phyloP scores from a whole-genome alignment of 2,329 filamentous ascomycete genomes.

The Dothidotthia symphoricarpi region DNA sequence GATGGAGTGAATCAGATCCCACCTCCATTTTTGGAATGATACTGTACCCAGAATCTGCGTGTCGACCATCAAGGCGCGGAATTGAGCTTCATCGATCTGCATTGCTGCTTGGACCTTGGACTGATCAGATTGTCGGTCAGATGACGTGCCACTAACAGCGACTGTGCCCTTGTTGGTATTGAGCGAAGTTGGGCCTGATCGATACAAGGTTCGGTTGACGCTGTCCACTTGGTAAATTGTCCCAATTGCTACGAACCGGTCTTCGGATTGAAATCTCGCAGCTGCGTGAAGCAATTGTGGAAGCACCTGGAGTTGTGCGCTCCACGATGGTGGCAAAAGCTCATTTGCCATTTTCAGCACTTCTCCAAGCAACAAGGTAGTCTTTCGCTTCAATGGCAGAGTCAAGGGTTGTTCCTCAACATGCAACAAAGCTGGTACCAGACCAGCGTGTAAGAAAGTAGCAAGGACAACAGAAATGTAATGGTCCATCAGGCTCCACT shows the following conservation, averaged over 20 bases:
- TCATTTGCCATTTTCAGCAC: constrained; percentile 86
- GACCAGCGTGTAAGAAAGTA: constrained; percentile 76
- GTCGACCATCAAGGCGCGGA: constrained; percentile 65
- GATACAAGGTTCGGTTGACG: constrained; percentile 87
- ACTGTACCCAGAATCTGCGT: constrained; percentile 84
- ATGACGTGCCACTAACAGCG: constrained; percentile 16
- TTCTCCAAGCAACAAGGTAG: constrained; percentile 86
- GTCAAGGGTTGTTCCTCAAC: constrained; percentile 69
- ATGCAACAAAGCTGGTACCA: constrained; percentile 55
- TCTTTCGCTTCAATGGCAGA: constrained; percentile 75
- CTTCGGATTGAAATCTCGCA: constrained; percentile 66
- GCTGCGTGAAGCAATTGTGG: constrained; percentile 81
- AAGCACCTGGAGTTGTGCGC: constrained; percentile 79
- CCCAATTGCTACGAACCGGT: constrained; percentile 76
- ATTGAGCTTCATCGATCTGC: constrained; percentile 63
- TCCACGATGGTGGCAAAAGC: constrained; percentile 78
- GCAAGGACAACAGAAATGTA: constrained; percentile 88
- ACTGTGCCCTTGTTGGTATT: constrained; percentile 31
- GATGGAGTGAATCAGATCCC: constrained; percentile 85
- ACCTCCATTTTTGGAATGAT: constrained; percentile 95
- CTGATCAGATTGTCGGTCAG: constrained; percentile 44
- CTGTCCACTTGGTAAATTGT: constrained; percentile 98
- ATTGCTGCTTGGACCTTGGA: constrained; percentile 57
- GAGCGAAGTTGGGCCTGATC: constrained; percentile 59
- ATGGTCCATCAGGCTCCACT: constrained; percentile 82